Percentiles rank a stretch among this genome's conserved stretches.
Evolutionary conservation across 2,329 filamentous ascomycete species (phyloP).

Genomic region (Parastagonospora nodorum): DNA sequence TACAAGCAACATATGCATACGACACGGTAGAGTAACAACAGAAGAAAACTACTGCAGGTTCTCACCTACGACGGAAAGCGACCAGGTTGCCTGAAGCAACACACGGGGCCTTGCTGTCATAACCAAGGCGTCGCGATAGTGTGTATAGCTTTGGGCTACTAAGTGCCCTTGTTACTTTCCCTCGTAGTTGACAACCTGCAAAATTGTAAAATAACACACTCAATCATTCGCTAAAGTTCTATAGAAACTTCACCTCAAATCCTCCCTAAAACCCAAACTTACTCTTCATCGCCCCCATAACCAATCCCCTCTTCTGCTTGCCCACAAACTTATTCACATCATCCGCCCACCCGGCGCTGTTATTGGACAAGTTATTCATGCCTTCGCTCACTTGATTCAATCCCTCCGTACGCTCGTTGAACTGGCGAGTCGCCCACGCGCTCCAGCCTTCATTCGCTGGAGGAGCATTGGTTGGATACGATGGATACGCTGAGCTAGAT

Average conservation of each 20-base stretch:
- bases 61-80: too few species aligned
- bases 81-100: too few species aligned
- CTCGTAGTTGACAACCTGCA: too few species aligned
- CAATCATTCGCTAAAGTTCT: too few species aligned
- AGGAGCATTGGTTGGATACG: conserved; percentile 17
- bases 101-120: too few species aligned
- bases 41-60: too few species aligned
- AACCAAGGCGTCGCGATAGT: too few species aligned
- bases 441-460: conserved; percentile 60
- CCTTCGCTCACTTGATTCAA: conserved; percentile 80
- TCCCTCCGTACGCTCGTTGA: conserved; percentile 90
- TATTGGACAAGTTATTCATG: conserved; percentile 81
- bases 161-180: too few species aligned
- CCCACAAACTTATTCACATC: conserved; percentile 86
- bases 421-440: conserved; percentile 81
- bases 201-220: too few species aligned
- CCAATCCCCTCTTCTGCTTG: conserved; percentile 84
- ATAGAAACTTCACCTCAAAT: neutral
- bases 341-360: conserved; percentile 81
- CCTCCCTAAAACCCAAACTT: conserved; percentile 38
- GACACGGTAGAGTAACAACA: too few species aligned
- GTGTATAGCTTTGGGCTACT: too few species aligned
- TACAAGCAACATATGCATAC: too few species aligned
- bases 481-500: conserved; percentile 34
- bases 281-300: conserved; percentile 63